Base-by-base conservation (phyloP, 164 flowering plant genomes). In the Malania oleifera region DNA sequence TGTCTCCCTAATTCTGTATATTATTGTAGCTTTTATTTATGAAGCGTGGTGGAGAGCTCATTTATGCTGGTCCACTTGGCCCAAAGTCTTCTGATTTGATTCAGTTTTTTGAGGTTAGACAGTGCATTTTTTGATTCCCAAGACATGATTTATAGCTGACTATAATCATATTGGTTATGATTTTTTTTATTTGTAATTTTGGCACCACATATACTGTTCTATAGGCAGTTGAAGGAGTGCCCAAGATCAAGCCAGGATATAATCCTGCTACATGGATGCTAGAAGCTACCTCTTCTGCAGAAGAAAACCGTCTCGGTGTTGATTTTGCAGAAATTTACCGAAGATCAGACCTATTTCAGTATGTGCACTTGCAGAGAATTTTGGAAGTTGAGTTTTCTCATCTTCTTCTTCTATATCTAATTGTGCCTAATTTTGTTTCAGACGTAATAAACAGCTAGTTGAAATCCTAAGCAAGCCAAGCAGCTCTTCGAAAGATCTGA, bases 231-330 rank as follows among this genome's bases (percentile, higher is more conserved):
- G 92, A 89, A 67, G 95, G 98, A 49, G 89, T 93, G 44, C 73
- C 71, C 27, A 87, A 82, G 70, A 93, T 93, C 68, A 84, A 54
- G 66, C 68, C 87, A 38, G 92, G 95, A 29, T 75, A 78, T 67
- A 93, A 93, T 63, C 98, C 98, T 61, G 92, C 98, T 46, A 75
- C 98, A 52, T 93, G 98, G 98, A 93, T 93, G 90, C 84, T 93
- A 57, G 98, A 93, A 65, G 90, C 81, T 64, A 86, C 96, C 62
- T 90, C 95, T 43, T 27, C 82, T 11, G 63, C 70, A 28, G 92
- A 86, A 77, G 98, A 93, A 71, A 71, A 26, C 45, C 89, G 85
- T 59, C 75, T 93, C 40, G 91, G 84, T 40, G 86, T 90, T 39
- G 89, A 93, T 70, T 93, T 93, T 72, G 99, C 96, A 7, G 96